These are phyloP conservation scores for Xylaria sp. DNA, from an alignment of 2,329 filamentous ascomycete genomes.

Conservation along the genomic window DNA sequence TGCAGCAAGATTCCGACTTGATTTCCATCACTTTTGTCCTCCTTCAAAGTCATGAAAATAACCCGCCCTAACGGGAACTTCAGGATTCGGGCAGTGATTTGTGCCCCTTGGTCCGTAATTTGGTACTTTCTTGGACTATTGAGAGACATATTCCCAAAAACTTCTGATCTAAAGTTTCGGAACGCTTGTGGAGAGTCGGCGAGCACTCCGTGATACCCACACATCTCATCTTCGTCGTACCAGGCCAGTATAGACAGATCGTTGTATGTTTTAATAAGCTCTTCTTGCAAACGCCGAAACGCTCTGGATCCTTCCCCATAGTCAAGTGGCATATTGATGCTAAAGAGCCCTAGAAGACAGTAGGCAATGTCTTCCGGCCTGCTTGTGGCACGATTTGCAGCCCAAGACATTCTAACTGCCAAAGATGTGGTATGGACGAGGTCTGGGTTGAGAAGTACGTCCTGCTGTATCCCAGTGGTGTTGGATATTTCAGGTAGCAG, in stretches of 20 bases:
- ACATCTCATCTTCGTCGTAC: too few species aligned
- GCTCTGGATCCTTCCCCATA: conserved; percentile 32
- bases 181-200: too few species aligned
- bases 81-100: too few species aligned
- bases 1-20: too few species aligned
- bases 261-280: conserved; percentile 4
- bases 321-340: conserved; percentile 27
- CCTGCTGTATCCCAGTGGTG: background rate
- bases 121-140: too few species aligned
- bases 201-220: too few species aligned
- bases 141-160: too few species aligned
- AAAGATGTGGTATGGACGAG: background rate
- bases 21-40: too few species aligned
- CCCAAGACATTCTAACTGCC: conserved; percentile 29
- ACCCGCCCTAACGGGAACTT: too few species aligned
- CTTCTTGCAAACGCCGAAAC: conserved; percentile 30
- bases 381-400: conserved; percentile 22
- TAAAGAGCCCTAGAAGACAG: conserved; percentile 31
- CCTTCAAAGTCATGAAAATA: too few species aligned
- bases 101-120: too few species aligned
- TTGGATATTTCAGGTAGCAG: background rate
- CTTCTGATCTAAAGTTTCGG: too few species aligned
- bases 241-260: conserved; percentile 4
- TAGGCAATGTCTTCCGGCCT: conserved; percentile 32
- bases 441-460: background rate